Conservation (phyloP, 192 early-diverging fungal genomes). For the Backusella macrospora region DNA sequence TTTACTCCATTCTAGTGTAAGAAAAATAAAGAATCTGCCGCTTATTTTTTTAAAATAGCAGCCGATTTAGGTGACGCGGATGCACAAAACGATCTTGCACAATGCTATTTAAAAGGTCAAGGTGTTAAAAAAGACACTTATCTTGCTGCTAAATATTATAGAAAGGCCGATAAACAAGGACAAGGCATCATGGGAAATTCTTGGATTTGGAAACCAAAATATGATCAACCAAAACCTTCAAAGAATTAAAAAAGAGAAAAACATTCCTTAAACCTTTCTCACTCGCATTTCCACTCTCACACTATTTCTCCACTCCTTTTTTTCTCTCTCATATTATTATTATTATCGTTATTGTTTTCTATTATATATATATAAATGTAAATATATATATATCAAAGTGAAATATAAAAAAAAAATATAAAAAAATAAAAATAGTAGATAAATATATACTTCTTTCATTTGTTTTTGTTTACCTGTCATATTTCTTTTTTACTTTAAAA, state of each 20-base stretch:
- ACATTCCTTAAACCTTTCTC: not conserved
- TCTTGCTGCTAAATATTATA: slow-evolving; percentile 78
- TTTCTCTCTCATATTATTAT: not conserved
- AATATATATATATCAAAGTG: too few relatives aligned
- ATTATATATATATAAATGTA: too few relatives aligned
- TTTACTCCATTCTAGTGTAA: slow-evolving; percentile 31
- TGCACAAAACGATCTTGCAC: slow-evolving; percentile 73
- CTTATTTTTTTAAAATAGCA: slow-evolving; percentile 81
- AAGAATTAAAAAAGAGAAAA: not conserved
- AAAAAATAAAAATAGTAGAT: not conserved
- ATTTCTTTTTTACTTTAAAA: not conserved
- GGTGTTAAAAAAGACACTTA: slow-evolving; percentile 75
- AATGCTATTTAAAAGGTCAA: slow-evolving; percentile 73
- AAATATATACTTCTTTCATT: not conserved
- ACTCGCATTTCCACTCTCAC: not conserved
- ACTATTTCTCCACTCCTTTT: not conserved
- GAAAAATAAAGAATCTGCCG: slow-evolving; percentile 73
- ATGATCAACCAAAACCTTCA: slow-evolving; percentile 48
- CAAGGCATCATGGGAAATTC: slow-evolving; percentile 76
- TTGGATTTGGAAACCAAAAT: slow-evolving; percentile 85
- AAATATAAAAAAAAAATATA: not conserved
- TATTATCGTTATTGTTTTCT: not conserved
- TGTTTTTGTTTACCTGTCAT: too few relatives aligned
- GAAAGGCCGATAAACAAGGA: slow-evolving; percentile 74
- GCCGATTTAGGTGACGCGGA: slow-evolving; percentile 79